Evolutionary conservation across 2,329 filamentous ascomycete genomes (phyloP), one percentile per base, ranked within the genome.

Genomic region (Curvularia hawaiiensis): DNA sequence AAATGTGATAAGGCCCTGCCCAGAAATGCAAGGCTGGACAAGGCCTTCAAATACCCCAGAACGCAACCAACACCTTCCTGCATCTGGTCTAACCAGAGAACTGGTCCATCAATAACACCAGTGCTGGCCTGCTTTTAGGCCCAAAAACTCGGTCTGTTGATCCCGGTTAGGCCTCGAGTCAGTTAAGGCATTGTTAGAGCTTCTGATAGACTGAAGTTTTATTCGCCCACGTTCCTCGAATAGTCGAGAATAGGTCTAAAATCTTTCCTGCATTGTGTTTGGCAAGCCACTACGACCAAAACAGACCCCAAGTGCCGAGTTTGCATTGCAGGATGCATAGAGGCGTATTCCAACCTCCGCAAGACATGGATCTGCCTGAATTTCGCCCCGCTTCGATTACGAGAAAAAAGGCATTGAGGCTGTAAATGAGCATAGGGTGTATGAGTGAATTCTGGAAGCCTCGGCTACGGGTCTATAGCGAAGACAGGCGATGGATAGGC

Each of bases 11-110:
- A 58, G 53, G 57, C 56, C 59, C 59, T 59, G 56, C 39, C 33
- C 26, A 31, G 43, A 26, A 26, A 35, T 43, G 52, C n/a, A 49
- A 40, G 45, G 61, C 56, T 50, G 50, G 40, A 59, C 35, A 49
- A 35, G 52, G 54, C 35, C 47, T 59, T 64, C 59, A 67, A 59
- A 58, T 64, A 67, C 61, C 61, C 18, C 53, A 54, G 40, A 33
- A 43, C 12, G 41, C 39, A 51, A 20, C 43, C 31, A 58, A 51
- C 35, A 48, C 26, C 49, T 54, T 28, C 52, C 51, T 47, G 41
- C 51, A 41, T 54, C 51, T 50, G 46, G 51, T 46, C 47, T 38
- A 51, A 51, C 50, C 38, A 51, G 20, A 18, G 28, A n/a, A 35
- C 20, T 14, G 28, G 26, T 26, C 24, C 39, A 26, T 35, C 48